Percentiles rank a stretch among this genome's conserved stretches.
Conservation (phyloP, 345 rosid genomes). For the Erucastrum elatum region DNA sequence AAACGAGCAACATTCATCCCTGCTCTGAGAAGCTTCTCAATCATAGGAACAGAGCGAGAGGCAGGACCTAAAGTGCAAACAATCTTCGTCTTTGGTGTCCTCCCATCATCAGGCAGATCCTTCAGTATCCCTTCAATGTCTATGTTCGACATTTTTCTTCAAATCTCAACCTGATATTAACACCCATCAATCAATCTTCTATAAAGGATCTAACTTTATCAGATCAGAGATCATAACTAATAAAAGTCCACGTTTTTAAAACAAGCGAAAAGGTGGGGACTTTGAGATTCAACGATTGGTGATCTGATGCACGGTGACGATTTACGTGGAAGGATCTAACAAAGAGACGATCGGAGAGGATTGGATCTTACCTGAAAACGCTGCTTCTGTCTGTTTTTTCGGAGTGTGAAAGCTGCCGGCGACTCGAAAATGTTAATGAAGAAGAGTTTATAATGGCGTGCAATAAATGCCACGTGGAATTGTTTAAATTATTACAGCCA, state of each 20-base stretch:
- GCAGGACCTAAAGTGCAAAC: constrained; percentile 68
- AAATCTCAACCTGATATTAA: constrained; percentile 4
- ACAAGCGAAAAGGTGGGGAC: neutral
- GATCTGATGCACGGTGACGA: neutral
- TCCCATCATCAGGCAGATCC: constrained; percentile 55
- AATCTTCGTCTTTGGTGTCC: constrained; percentile 52
- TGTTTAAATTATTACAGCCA: neutral
- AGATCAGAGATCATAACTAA: constrained; percentile 13
- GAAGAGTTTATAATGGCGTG: constrained; percentile 11
- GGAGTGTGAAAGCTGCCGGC: constrained; percentile 35
- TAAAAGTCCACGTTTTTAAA: neutral
- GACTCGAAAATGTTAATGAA: constrained; percentile 17
- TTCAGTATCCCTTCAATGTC: constrained; percentile 79
- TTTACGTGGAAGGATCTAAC: constrained; percentile 9
- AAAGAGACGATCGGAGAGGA: constrained; percentile 27
- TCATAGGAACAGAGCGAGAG: constrained; percentile 55
- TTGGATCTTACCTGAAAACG: constrained; percentile 24
- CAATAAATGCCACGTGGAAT: constrained; percentile 23
- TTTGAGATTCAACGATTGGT: constrained; percentile 10
- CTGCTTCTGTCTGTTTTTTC: constrained; percentile 1
- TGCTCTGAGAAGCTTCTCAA: constrained; percentile 35
- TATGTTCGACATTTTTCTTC: constrained; percentile 69
- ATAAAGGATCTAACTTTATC: neutral
- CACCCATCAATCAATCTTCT: constrained; percentile 1
- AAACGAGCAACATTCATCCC: constrained; percentile 28